A percentile compares a stretch with the other conserved stretches of the same genome.
These are phyloP conservation scores for Knufia fluminis DNA, from an alignment of 2,329 filamentous ascomycete genomes.

Conservation along the genomic window DNA sequence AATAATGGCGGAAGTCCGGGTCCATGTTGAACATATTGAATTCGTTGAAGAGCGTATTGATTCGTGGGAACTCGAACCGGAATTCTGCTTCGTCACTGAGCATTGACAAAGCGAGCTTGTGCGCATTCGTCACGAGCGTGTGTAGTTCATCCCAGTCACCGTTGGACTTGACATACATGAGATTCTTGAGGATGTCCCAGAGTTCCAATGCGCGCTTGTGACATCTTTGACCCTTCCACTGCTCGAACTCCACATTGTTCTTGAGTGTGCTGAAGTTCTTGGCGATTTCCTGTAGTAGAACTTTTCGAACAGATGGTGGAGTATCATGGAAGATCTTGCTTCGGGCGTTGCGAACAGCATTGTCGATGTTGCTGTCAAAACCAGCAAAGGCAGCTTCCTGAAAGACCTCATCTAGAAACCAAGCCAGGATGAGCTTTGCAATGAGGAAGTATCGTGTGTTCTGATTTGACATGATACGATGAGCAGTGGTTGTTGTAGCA, in stretches of 20 bases:
- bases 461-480: conserved; percentile 15
- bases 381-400: conserved; percentile 15
- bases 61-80: conserved; percentile 9
- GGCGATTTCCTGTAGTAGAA: conserved; percentile 16
- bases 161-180: conserved; percentile 15
- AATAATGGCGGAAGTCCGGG: not conserved
- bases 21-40: conserved; percentile 4
- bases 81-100: conserved; percentile 15
- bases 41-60: not conserved
- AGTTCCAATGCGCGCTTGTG: conserved; percentile 13
- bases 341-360: conserved; percentile 9
- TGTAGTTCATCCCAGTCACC: conserved; percentile 18
- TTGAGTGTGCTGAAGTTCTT: conserved; percentile 5
- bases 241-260: conserved; percentile 11
- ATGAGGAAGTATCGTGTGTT: conserved; percentile 17
- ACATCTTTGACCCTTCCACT: conserved; percentile 2
- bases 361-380: conserved; percentile 14
- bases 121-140: conserved; percentile 15
- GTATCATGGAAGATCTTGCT: conserved; percentile 17
- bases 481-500: conserved; percentile 14
- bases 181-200: conserved; percentile 13
- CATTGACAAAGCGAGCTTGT: conserved; percentile 14
- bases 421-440: conserved; percentile 18
- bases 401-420: conserved; percentile 14
- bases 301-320: conserved; percentile 15